These are phyloP conservation scores for Salicornia ramosissima DNA, from an alignment of 148 eudicot species.

Conservation along the genomic window DNA sequence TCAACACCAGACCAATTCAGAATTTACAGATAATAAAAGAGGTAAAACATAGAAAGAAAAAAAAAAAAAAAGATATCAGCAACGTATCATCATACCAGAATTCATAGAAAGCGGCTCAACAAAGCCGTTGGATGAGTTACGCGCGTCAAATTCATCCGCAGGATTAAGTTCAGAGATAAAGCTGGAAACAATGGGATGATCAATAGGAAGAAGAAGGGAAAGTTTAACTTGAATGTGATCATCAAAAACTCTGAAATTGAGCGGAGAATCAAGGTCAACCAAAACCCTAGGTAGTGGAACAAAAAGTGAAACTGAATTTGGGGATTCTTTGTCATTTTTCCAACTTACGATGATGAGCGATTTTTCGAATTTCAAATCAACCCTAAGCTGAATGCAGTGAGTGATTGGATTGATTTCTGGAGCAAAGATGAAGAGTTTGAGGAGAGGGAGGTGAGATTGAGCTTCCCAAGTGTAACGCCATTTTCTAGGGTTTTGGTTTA, in stretches of 20 bases:
- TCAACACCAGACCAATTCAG: conserved; percentile 8
- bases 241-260: conserved; percentile 36
- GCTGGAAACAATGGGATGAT: conserved; percentile 63
- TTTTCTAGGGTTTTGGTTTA: conserved; percentile 52
- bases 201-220: conserved; percentile 65
- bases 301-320: conserved; percentile 24
- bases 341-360: conserved; percentile 41
- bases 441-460: conserved; percentile 70
- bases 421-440: conserved; percentile 65
- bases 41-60: background rate
- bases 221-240: conserved; percentile 75
- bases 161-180: conserved; percentile 38
- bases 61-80: background rate
- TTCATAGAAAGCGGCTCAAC: conserved; percentile 44
- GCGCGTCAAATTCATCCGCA: conserved; percentile 24
- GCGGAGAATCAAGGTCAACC: conserved; percentile 59
- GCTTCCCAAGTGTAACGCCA: conserved; percentile 95
- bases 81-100: conserved; percentile 34
- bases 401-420: conserved; percentile 35
- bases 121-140: background rate
- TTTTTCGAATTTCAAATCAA: conserved; percentile 38
- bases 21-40: background rate
- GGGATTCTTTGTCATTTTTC: conserved; percentile 21
- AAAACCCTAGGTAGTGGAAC: conserved; percentile 81
- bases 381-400: conserved; percentile 40